Conservation (phyloP, 163 green algal species). For the Chlamydomonas reinhardtii region DNA sequence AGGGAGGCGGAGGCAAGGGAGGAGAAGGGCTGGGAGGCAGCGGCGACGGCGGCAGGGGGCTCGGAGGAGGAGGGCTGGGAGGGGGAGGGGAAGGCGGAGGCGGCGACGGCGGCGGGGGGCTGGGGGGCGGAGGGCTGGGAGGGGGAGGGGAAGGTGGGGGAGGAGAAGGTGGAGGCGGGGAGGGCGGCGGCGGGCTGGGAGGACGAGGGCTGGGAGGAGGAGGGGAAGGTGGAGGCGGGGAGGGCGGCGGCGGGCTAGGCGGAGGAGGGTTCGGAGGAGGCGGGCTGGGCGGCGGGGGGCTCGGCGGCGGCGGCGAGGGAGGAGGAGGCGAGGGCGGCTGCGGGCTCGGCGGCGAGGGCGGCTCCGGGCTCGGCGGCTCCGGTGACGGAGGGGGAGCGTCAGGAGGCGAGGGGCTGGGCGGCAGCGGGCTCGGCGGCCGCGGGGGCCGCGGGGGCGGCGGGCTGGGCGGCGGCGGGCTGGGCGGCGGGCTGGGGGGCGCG, state of each 20-base stretch:
- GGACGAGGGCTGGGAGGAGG: background rate
- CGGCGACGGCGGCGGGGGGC: background rate
- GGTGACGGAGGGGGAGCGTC: too few species aligned
- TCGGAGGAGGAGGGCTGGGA: background rate
- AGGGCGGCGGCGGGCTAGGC: background rate
- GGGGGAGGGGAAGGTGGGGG: background rate
- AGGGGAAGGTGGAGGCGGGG: background rate
- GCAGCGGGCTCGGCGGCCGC: background rate
- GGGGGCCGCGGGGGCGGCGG: too few species aligned
- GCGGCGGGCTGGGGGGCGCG: background rate
- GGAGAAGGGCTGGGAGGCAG: background rate
- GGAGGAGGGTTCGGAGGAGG: conserved; percentile 6
- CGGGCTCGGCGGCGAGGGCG: background rate
- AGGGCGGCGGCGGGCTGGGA: background rate
- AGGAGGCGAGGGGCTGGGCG: background rate
- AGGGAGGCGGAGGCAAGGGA: background rate
- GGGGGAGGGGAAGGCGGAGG: background rate
- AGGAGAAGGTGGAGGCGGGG: background rate
- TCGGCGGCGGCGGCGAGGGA: too few species aligned
- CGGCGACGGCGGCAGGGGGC: background rate
- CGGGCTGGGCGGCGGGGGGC: too few species aligned
- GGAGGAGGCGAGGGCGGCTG: too few species aligned
- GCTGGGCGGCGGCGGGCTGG: background rate
- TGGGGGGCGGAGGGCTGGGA: background rate
- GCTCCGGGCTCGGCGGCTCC: too few species aligned